phyloP scores from a whole-genome alignment of 1,139 yeast genomes.

The Geotrichum siamense region DNA sequence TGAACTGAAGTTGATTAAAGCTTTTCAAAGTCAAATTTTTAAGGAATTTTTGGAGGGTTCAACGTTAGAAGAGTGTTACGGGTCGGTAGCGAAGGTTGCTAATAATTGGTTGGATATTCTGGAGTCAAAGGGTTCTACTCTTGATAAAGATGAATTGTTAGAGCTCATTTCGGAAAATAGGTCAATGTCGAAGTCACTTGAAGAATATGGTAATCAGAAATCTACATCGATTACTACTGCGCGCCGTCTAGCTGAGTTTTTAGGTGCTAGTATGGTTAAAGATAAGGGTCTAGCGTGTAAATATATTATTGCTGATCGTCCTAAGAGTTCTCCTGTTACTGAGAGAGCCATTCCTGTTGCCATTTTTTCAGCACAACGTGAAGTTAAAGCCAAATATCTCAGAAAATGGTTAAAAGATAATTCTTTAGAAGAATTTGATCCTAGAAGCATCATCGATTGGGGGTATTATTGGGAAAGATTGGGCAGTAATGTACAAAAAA shows the following conservation, averaged over 20 bases:
- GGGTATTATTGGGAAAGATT: slow-evolving; percentile 82
- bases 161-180: slow-evolving; percentile 94
- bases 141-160: slow-evolving; percentile 90
- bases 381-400: slow-evolving; percentile 54
- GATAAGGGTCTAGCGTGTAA: slow-evolving; percentile 96
- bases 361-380: slow-evolving; percentile 75
- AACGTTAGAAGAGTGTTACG: slow-evolving; percentile 71
- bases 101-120: slow-evolving; percentile 93
- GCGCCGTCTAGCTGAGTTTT: slow-evolving; percentile 80
- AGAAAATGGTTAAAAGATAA: slow-evolving; percentile 86
- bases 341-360: slow-evolving; percentile 97
- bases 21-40: slow-evolving; percentile 92
- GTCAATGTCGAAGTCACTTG: slow-evolving; percentile 87
- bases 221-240: slow-evolving; percentile 97
- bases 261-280: slow-evolving; percentile 96
- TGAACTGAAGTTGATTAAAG: slow-evolving; percentile 85
- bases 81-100: slow-evolving; percentile 86
- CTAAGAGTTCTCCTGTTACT: slow-evolving; percentile 82
- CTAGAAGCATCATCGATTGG: slow-evolving; percentile 90
- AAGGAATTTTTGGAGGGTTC: slow-evolving; percentile 83
- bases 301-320: slow-evolving; percentile 82
- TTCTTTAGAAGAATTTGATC: slow-evolving; percentile 73
- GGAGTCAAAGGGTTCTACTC: slow-evolving; percentile 76
- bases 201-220: slow-evolving; percentile 84
- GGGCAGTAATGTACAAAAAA: slow-evolving; percentile 89